Base-by-base conservation (phyloP, 139 green algal genomes). In the Pleodorina starrii region DNA sequence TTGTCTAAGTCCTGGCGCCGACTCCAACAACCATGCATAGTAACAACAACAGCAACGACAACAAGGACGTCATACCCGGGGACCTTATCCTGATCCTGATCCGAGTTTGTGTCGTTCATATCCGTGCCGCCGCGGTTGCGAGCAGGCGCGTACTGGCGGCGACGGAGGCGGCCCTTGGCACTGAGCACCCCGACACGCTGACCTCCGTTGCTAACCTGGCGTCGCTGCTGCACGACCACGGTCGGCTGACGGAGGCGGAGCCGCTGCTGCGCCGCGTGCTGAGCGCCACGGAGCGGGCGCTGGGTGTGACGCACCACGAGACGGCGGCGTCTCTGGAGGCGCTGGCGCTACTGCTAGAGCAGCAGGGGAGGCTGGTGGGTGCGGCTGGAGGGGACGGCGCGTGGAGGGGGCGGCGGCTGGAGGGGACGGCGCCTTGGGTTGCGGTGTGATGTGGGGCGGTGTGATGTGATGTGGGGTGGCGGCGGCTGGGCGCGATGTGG, bases 71-170 rank as follows among this genome's bases (percentile, higher is more conserved):
- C n/a, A n/a, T n/a, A n/a, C n/a, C n/a, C n/a, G n/a, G n/a, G n/a
- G n/a, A n/a, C n/a, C n/a, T n/a, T n/a, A n/a, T n/a, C n/a, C n/a
- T n/a, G n/a, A n/a, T n/a, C n/a, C n/a, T n/a, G n/a, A n/a, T n/a
- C n/a, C n/a, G n/a, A n/a, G n/a, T n/a, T n/a, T n/a, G n/a, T n/a
- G n/a, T n/a, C n/a, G n/a, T n/a, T n/a, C n/a, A n/a, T n/a, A n/a
- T n/a, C n/a, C n/a, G n/a, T n/a, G n/a, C n/a, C n/a, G n/a, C n/a
- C n/a, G n/a, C n/a, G n/a, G n/a, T n/a, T n/a, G n/a, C n/a, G n/a
- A n/a, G n/a, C n/a, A n/a, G n/a, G 10, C 71, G 84, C 0, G 84
- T 78, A 23, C 84, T 89, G 84, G 84, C 72, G n/a, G 71, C 68
- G 40, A 77, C 44, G 36, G 71, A 83, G 84, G 72, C 38, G 44